Base-by-base conservation (phyloP, 1,284 basidiomycete species). In the Sanghuangporus sanghuang region DNA sequence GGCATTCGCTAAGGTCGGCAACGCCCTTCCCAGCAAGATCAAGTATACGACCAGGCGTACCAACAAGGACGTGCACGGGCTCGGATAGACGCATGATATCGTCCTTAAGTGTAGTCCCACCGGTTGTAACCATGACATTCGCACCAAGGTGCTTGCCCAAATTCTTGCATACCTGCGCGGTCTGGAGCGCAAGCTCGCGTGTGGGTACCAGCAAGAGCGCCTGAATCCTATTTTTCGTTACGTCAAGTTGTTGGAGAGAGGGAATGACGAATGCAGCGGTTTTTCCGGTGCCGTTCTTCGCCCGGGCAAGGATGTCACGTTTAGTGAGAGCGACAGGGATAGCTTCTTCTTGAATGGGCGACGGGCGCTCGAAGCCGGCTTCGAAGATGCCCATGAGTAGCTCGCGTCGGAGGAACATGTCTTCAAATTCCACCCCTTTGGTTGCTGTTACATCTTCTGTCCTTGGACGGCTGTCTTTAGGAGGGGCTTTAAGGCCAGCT, bases 61-160 rank as follows among this genome's bases (percentile, higher is more conserved):
- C 96, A 67, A 98, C 96, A 58, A 99, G 88, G 61, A 99, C 90
- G 75, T 99, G 96, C 6, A 99, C 96, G 7, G 86, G 77, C 76
- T 98, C 94, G 18, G 88, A 86, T 59, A 99, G 79, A 67, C 95
- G 90, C 70, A 99, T 81, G 74, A 99, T 99, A 76, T 99, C 96
- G 78, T 99, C 96, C 76, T 96, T 95, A 71, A 99, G 85, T 40
- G 95, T 97, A 6, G 96, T 99, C 44, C 97, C 96, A 67, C 97
- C 97, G 3, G 96, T 99, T 64, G 96, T 98, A 64, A 99, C 96
- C 97, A 99, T 99, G 76, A 99, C 93, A 78, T 99, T 93, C 46
- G 95, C 77, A 64, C 89, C 90, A 84, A 97, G 90, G 72, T 98
- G 96, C 75, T 98, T 98, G 64, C 96, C 96, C 60, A 99, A 86